Evolutionary conservation across 2,329 filamentous ascomycete species (phyloP).

Genomic region (Venturia effusa): DNA sequence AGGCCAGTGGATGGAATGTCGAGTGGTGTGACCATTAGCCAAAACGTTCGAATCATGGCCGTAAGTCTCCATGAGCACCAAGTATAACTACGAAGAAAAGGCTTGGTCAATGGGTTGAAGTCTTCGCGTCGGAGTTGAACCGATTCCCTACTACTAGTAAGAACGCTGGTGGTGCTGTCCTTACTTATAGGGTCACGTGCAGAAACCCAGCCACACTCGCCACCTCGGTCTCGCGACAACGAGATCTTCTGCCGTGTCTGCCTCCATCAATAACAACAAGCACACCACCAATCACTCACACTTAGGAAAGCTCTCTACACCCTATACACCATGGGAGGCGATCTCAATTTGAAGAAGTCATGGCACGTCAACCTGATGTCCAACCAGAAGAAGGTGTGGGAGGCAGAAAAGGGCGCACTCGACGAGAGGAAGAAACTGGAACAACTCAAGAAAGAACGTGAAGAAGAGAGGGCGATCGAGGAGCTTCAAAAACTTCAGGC

Average conservation of each 20-base stretch:
- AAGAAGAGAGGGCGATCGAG: slow-evolving; percentile 85
- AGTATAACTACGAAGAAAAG: too few species aligned
- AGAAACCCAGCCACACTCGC: neutral
- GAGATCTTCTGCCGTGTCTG: neutral
- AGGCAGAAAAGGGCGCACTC: slow-evolving; percentile 83
- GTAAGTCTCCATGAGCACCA: too few species aligned
- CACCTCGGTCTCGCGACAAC: neutral
- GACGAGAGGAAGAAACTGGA: slow-evolving; percentile 92
- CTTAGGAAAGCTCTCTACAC: neutral
- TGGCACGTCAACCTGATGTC: slow-evolving; percentile 86
- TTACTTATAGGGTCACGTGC: neutral
- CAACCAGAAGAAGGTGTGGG: slow-evolving; percentile 85
- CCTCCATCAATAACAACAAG: neutral
- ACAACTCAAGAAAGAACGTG: slow-evolving; percentile 82
- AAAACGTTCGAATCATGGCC: too few species aligned
- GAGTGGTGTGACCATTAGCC: too few species aligned
- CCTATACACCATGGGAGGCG: slow-evolving; percentile 57
- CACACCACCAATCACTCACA: neutral
- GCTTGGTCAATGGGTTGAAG: too few species aligned
- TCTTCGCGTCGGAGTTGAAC: too few species aligned
- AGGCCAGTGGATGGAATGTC: too few species aligned
- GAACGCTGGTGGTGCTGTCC: too few species aligned
- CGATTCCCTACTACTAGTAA: too few species aligned
- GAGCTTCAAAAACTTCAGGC: slow-evolving; percentile 87
- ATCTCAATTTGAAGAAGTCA: slow-evolving; percentile 85